These are phyloP conservation scores for Platanus orientalis DNA, from an alignment of 164 flowering plant genomes.

Conservation along the genomic window DNA sequence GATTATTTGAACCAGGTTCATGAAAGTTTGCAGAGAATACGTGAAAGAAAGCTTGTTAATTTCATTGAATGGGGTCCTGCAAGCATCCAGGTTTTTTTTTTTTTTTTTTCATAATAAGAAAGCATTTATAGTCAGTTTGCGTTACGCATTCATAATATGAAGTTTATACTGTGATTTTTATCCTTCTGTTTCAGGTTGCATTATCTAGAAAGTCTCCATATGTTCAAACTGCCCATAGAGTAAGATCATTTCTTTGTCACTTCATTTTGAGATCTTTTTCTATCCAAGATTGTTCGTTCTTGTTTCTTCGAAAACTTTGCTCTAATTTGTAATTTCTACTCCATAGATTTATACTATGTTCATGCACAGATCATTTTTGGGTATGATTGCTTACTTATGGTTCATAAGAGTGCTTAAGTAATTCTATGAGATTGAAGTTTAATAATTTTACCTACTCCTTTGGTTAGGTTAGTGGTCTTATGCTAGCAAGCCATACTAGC, in stretches of 20 bases:
- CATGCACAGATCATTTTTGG: background rate
- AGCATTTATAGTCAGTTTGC: background rate
- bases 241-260: slow-evolving; percentile 17
- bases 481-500: slow-evolving; percentile 98
- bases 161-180: background rate
- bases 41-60: slow-evolving; percentile 98
- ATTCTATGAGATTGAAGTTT: background rate
- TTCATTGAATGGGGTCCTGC: slow-evolving; percentile 99
- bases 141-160: background rate
- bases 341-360: background rate
- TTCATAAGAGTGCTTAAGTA: background rate
- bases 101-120: background rate
- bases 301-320: background rate
- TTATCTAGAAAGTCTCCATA: slow-evolving; percentile 97
- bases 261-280: background rate
- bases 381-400: background rate
- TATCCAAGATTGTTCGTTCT: background rate
- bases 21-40: slow-evolving; percentile 97
- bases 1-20: slow-evolving; percentile 62
- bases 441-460: background rate
- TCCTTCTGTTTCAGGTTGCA: slow-evolving; percentile 62
- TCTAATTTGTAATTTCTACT: background rate
- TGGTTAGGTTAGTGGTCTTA: slow-evolving; percentile 89
- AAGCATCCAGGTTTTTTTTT: slow-evolving; percentile 92
- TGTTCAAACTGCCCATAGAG: slow-evolving; percentile 96